Evolutionary conservation across 331 rosid species (phyloP).

Genomic region (Spiraea crenata): DNA sequence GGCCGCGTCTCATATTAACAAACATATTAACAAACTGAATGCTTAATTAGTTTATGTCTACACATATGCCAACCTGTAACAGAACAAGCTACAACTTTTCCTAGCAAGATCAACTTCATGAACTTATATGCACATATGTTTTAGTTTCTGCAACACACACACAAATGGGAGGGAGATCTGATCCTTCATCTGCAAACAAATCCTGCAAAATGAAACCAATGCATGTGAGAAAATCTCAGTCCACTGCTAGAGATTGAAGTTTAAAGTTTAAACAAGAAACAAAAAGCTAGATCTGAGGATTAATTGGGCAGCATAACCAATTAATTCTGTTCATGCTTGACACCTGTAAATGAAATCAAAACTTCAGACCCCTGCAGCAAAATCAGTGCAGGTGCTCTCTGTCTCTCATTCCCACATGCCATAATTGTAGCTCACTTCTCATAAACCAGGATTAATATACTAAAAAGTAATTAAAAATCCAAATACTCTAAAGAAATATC

Average conservation of each 20-base stretch:
- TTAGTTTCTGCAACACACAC: background rate
- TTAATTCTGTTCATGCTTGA: constrained; percentile 22
- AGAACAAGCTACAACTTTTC: background rate
- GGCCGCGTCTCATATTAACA: no score
- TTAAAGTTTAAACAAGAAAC: background rate
- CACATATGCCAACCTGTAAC: background rate
- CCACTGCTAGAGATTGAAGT: constrained; percentile 6
- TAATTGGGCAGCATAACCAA: constrained; percentile 2
- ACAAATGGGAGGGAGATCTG: background rate
- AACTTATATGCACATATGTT: background rate
- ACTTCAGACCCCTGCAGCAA: constrained; percentile 28
- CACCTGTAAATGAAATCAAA: constrained; percentile 36
- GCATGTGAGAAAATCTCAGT: constrained; percentile 19
- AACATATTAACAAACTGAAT: no score
- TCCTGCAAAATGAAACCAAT: background rate
- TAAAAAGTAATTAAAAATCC: no score
- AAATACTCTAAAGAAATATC: no score
- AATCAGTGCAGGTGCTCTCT: constrained; percentile 24
- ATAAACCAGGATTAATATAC: constrained; percentile 13
- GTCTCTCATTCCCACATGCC: constrained; percentile 41
- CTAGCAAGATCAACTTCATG: background rate
- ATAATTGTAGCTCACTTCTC: constrained; percentile 28
- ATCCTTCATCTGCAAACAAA: background rate
- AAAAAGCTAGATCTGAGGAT: constrained; percentile 17
- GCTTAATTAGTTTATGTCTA: no score